Evolutionary conservation across 129 eudicot genomes (phyloP), one percentile per base, ranked within the genome.

Genomic region (Lonicera japonica): DNA sequence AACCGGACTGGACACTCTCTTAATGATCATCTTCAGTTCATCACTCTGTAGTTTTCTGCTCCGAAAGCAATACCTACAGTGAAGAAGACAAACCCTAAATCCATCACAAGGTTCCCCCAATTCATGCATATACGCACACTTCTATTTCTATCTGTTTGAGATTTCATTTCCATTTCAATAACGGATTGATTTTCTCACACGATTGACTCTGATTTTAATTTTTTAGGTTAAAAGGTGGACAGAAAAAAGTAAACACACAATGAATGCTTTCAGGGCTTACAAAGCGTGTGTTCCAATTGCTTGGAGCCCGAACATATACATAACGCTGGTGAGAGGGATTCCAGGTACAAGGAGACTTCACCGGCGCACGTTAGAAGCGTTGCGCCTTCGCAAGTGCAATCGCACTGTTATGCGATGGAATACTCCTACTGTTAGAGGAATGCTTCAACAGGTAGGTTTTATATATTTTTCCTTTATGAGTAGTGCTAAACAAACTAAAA

Each of bases 401-500:
- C 83, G 95, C 36, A 90, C 97, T 52, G 89, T 86, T 36, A 75
- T 86, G 89, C 70, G 89, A 77, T 74, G 83, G 86, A 90, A 90
- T 56, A 90, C 95, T 71, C 97, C 97, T 63, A 86, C 95, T 54
- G 83, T 86, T 39, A 80, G 95, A 70, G 97, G 97, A 86, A 90
- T 90, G 97, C 65, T 90, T 70, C 94, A 90, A 65, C 97, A 90
- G 97, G 97, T 90, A n/a, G n/a, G n/a, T 65, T 12, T 43, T 2
- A 21, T n/a, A 59, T 17, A 3, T 19, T 29, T 29, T 29, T 29
- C 6, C 36, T 29, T 6, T 29, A 29, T 29, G n/a, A n/a, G n/a
- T n/a, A n/a, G n/a, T n/a, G n/a, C n/a, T n/a, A n/a, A n/a, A n/a
- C n/a, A n/a, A n/a, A n/a, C n/a, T n/a, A n/a, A n/a, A n/a, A n/a